Evolutionary conservation across 2,329 filamentous ascomycete genomes (phyloP).

Genomic region (Fusarium lateritium): DNA sequence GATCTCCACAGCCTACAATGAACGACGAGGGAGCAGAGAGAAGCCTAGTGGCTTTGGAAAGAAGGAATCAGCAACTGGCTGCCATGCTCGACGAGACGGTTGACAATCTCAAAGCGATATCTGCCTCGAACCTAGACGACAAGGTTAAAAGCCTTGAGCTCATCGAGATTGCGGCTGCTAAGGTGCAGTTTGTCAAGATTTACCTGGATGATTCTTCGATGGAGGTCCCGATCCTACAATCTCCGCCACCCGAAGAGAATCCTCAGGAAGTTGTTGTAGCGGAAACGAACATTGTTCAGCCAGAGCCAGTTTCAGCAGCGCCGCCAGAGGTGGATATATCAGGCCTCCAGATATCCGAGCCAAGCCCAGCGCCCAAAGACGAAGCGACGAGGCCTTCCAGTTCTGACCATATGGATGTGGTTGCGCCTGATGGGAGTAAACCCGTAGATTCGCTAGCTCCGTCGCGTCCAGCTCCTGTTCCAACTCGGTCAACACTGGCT

Average conservation of each 20-base stretch:
- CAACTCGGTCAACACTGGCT: slow-evolving; percentile 75
- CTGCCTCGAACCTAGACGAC: slow-evolving; percentile 64
- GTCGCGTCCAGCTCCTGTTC: slow-evolving; percentile 58
- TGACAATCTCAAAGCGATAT: slow-evolving; percentile 72
- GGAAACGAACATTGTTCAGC: slow-evolving; percentile 25
- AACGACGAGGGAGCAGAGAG: slow-evolving; percentile 53
- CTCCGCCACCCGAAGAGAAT: slow-evolving; percentile 31
- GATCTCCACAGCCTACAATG: slow-evolving; percentile 55
- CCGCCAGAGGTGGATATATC: slow-evolving; percentile 36
- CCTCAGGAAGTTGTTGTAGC: slow-evolving; percentile 29
- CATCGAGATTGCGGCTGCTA: slow-evolving; percentile 73
- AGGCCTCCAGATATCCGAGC: slow-evolving; percentile 39
- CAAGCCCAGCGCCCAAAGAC: slow-evolving; percentile 8
- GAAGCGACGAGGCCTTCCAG: slow-evolving; percentile 15
- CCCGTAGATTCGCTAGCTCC: slow-evolving; percentile 14
- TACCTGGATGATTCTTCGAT: slow-evolving; percentile 72
- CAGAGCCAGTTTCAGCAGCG: slow-evolving; percentile 28
- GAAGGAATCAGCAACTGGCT: slow-evolving; percentile 76
- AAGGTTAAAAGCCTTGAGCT: slow-evolving; percentile 65
- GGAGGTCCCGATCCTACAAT: slow-evolving; percentile 59
- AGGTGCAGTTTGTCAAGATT: slow-evolving; percentile 75
- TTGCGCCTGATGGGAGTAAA: slow-evolving; percentile 35
- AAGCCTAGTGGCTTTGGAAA: slow-evolving; percentile 69
- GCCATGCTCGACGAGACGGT: slow-evolving; percentile 78
- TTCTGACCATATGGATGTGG: slow-evolving; percentile 40